These are phyloP conservation scores for Jatropha multifida DNA, from an alignment of 441 rosid species.

Conservation along the genomic window DNA sequence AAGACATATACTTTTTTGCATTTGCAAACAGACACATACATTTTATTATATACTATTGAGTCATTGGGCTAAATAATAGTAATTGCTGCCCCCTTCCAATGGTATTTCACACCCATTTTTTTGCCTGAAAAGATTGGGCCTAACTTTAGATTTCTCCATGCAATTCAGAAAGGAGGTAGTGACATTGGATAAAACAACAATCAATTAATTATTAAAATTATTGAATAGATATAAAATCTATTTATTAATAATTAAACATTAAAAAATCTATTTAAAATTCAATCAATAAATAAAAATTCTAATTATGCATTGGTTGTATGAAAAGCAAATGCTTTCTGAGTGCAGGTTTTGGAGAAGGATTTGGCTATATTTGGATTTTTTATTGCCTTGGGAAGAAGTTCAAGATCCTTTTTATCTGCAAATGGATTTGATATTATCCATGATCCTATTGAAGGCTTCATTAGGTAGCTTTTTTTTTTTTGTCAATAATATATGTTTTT, in stretches of 20 bases:
- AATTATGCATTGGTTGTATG: constrained; percentile 11
- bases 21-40: neutral
- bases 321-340: constrained; percentile 29
- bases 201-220: too few relatives aligned
- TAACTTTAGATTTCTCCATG: constrained; percentile 1
- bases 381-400: constrained; percentile 91
- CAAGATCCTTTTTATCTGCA: constrained; percentile 68
- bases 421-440: constrained; percentile 70
- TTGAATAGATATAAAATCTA: neutral
- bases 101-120: neutral
- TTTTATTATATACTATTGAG: neutral
- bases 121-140: constrained; percentile 1
- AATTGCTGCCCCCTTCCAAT: neutral
- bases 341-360: constrained; percentile 96
- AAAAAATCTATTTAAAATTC: neutral
- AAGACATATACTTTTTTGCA: neutral
- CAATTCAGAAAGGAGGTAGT: neutral
- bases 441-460: constrained; percentile 69
- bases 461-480: constrained; percentile 52
- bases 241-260: neutral
- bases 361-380: constrained; percentile 99
- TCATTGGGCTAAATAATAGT: neutral
- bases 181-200: neutral
- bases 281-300: neutral
- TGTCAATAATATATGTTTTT: constrained; percentile 11